Base-by-base conservation (phyloP, 805 yeast genomes). In the Priceomyces castillae region DNA sequence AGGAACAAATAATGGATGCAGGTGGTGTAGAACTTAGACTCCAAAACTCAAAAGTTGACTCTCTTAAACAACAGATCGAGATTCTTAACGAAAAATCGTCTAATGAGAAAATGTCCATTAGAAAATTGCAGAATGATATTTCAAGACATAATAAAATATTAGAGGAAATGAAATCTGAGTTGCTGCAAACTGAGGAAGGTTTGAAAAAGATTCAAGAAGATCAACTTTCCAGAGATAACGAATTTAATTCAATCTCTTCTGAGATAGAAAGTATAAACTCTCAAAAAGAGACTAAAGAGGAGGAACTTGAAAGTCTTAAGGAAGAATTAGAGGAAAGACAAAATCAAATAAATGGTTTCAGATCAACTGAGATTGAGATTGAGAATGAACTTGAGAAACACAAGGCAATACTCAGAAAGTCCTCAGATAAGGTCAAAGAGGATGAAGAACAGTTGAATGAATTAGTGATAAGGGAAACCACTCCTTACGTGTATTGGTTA, bases 1-100 rank as follows among this genome's bases (percentile, higher is more conserved):
- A 89, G 51, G 86, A 83, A 44, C 76, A 82, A 56, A 88, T 94
- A 31, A 80, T 90, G 86, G 83, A 86, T 39, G 84, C 88, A 42
- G 99, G 99, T 42, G 99, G 99, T 47, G 83, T 86, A 7, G 81
- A 81, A 48, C 71, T 94, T 49, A 80, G 87, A 44, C 61, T 86
- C 47, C 97, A 90, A 54, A 84, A 81, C 47, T 78, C 95, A 1
- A 85, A 81, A 56, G 96, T 94, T 7, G 90, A 82, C 53, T 84
- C 95, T 1, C 70, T 85, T 26, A 69, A 72, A 34, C 86, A 85
- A 52, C 77, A 80, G 54, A 76, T 86, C 22, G 86, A 82, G 41
- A 76, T 84, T 15, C 60, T 81, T 11, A 69, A 65, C 28, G 78
- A 78, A 35, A 81, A 80, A 52, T 71, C 81, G 11, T 72, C 82